Conservation (phyloP, 352 stramenopile species). For the Globisporangium solare region DNA sequence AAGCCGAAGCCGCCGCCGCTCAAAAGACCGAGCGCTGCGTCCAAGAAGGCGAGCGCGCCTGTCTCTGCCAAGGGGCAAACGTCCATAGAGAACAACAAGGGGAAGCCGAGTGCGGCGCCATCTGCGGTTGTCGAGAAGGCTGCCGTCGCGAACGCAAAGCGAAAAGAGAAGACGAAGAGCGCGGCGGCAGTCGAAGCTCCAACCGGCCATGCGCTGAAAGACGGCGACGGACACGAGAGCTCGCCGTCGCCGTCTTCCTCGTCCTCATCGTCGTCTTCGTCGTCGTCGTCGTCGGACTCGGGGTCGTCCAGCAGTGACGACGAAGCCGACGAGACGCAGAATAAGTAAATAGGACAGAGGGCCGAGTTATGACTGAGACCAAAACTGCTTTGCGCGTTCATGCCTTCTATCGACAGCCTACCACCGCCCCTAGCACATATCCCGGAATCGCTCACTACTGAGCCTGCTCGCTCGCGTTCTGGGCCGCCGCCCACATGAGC, state of each 20-base stretch:
- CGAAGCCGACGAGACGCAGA: slow-evolving; percentile 14
- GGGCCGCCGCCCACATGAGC: slow-evolving; percentile 35
- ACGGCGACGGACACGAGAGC: slow-evolving; percentile 43
- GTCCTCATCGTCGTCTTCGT: slow-evolving; percentile 37
- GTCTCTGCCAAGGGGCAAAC: no score
- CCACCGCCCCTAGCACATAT: no score
- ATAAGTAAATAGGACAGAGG: no score
- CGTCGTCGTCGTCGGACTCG: slow-evolving; percentile 26
- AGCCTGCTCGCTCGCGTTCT: not conserved
- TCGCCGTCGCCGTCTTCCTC: slow-evolving; percentile 43
- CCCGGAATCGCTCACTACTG: no score
- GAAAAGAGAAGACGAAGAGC: not conserved
- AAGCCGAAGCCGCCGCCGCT: no score
- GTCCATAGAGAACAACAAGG: no score
- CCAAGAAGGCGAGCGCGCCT: no score
- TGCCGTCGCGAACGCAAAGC: not conserved
- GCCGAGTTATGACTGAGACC: no score
- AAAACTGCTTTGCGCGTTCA: not conserved
- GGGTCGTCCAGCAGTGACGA: slow-evolving; percentile 48
- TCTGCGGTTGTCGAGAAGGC: not conserved
- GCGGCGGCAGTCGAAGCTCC: slow-evolving; percentile 1
- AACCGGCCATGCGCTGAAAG: slow-evolving; percentile 1
- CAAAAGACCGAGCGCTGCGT: no score
- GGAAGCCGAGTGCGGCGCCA: not conserved
- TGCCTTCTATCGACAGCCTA: no score